Conservation (phyloP, 163 green algal species). For the Chlorella variabilis region DNA sequence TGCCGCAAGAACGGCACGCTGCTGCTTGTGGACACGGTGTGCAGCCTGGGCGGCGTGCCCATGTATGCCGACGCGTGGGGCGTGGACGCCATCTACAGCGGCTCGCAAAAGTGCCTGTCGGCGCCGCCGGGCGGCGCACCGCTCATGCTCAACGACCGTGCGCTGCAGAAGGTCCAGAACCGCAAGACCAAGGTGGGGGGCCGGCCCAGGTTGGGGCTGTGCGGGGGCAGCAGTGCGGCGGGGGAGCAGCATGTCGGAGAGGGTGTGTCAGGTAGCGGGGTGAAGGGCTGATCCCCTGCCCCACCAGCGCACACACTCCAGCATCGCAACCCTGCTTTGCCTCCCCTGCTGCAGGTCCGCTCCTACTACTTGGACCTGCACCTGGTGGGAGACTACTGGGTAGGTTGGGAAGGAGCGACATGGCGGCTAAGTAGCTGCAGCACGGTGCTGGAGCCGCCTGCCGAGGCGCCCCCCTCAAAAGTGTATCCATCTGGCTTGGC, state of each 20-base stretch:
- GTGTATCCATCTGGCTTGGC: too few relatives aligned
- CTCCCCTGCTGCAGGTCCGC: conserved; percentile 23
- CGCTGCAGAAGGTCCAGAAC: conserved; percentile 82
- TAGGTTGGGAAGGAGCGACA: conserved; percentile 41
- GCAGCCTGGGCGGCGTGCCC: conserved; percentile 91
- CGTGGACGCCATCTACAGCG: conserved; percentile 91
- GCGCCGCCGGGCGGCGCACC: conserved; percentile 76
- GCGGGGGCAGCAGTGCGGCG: too few relatives aligned
- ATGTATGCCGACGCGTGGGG: conserved; percentile 83
- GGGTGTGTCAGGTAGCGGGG: background rate
- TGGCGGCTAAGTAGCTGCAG: background rate
- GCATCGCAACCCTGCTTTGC: background rate
- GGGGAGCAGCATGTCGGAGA: background rate
- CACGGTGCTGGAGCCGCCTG: too few relatives aligned
- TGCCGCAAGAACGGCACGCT: conserved; percentile 82
- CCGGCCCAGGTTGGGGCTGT: too few relatives aligned
- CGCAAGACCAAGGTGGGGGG: conserved; percentile 79
- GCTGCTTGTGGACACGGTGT: conserved; percentile 96
- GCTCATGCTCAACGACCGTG: conserved; percentile 62
- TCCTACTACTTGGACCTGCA: conserved; percentile 97
- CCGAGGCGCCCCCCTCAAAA: too few relatives aligned
- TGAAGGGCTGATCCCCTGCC: background rate
- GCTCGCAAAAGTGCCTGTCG: conserved; percentile 91
- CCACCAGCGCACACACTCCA: background rate
- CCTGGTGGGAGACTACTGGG: conserved; percentile 94